Evolutionary conservation across 352 stramenopile species (phyloP).

Genomic region (Globisporangium alternatum): DNA sequence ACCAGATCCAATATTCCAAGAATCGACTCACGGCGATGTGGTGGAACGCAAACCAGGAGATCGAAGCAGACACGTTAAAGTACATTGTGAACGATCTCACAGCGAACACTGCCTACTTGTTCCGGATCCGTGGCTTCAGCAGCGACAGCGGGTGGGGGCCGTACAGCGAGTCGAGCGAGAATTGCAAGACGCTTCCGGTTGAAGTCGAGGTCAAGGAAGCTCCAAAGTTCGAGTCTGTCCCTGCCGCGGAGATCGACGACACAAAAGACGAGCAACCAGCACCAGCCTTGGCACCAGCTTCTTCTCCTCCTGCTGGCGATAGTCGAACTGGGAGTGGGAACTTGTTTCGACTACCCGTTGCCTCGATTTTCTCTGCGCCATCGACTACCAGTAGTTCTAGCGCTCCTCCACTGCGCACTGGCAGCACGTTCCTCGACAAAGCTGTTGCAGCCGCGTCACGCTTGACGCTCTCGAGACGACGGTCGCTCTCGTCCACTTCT

Average conservation of each 20-base stretch:
- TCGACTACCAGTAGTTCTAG: conserved; percentile 6
- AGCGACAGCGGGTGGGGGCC: conserved; percentile 61
- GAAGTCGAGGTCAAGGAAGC: conserved; percentile 12
- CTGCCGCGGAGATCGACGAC: conserved; percentile 5
- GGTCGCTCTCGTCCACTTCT: conserved; percentile 33
- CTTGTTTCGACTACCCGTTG: conserved; percentile 17
- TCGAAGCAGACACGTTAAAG: conserved; percentile 49
- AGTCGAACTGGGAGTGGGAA: conserved; percentile 21
- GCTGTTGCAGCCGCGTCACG: conserved; percentile 63
- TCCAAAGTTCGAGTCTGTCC: conserved; percentile 3
- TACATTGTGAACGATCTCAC: conserved; percentile 54
- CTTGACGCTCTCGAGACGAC: conserved; percentile 25
- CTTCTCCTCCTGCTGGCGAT: not conserved
- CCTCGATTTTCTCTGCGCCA: conserved; percentile 12
- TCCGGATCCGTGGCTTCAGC: conserved; percentile 61
- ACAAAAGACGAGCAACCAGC: conserved; percentile 8
- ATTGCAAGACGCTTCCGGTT: conserved; percentile 43
- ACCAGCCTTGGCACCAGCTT: not conserved
- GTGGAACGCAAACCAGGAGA: conserved; percentile 73
- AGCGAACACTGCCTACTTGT: conserved; percentile 62
- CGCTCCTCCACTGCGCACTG: conserved; percentile 41
- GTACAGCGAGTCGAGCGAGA: conserved; percentile 70
- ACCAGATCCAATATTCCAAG: conserved; percentile 83
- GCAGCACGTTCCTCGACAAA: conserved; percentile 71
- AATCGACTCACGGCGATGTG: conserved; percentile 78